Percentiles rank a stretch among this genome's conserved stretches.
phyloP scores from a whole-genome alignment of 768 basidiomycete species.

The Lactarius deliciosus region DNA sequence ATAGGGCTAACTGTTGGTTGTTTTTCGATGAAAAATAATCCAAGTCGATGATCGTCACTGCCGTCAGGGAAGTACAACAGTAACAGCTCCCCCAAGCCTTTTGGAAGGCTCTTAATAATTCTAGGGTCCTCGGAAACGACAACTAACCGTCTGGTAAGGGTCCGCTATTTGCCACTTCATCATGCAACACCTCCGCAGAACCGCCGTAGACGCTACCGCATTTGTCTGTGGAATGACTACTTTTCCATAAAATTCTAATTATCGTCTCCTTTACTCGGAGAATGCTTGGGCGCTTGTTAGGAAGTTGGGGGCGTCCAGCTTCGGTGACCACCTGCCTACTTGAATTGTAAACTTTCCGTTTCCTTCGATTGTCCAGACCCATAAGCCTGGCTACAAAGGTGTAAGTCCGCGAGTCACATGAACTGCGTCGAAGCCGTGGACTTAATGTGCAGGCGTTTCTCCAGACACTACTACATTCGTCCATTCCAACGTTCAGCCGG shows the following conservation, averaged over 20 bases:
- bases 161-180: not conserved
- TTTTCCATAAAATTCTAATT: not conserved
- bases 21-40: not conserved
- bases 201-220: not conserved
- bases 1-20: conserved; percentile 5
- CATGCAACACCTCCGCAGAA: not conserved
- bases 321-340: not conserved
- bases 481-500: not conserved
- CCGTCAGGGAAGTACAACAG: conserved; percentile 1
- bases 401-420: conserved; percentile 17
- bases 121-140: conserved; percentile 3
- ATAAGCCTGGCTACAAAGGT: conserved; percentile 9
- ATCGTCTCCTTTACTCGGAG: not conserved
- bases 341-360: conserved; percentile 1
- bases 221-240: conserved; percentile 2
- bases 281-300: conserved; percentile 1
- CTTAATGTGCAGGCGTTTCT: not conserved
- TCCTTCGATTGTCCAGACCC: not conserved
- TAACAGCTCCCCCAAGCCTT: conserved; percentile 7
- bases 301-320: not conserved
- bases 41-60: conserved; percentile 1
- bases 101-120: conserved; percentile 11
- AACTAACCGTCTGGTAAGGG: not conserved
- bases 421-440: not conserved
- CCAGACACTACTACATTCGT: not conserved